A percentile compares a stretch with the other conserved stretches of the same genome.
These are phyloP conservation scores for Phalaenopsis equestris DNA, from an alignment of 106 monocot genomes.

Conservation along the genomic window DNA sequence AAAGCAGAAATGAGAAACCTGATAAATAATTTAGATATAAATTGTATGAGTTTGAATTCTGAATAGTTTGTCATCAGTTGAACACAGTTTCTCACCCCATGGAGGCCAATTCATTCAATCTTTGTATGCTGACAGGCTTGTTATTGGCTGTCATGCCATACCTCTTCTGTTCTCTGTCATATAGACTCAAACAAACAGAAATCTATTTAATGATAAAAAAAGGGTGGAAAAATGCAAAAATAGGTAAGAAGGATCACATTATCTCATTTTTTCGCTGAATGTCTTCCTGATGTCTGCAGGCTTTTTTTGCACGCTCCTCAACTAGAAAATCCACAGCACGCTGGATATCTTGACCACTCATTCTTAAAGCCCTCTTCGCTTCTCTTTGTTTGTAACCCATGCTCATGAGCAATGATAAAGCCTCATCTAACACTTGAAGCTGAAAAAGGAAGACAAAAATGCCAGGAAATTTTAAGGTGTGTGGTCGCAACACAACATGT, in stretches of 20 bases:
- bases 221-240: background rate
- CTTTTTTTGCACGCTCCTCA: constrained; percentile 66
- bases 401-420: constrained; percentile 64
- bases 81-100: constrained; percentile 47
- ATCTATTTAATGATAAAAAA: background rate
- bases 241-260: constrained; percentile 25
- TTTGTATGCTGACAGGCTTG: constrained; percentile 63
- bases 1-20: background rate
- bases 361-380: constrained; percentile 82
- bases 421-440: constrained; percentile 89
- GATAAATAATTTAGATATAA: background rate
- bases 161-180: constrained; percentile 66
- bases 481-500: background rate
- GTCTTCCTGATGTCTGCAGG: constrained; percentile 47
- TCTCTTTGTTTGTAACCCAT: constrained; percentile 82
- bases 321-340: constrained; percentile 76
- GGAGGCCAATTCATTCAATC: constrained; percentile 56
- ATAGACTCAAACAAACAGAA: background rate
- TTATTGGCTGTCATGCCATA: constrained; percentile 78
- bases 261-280: constrained; percentile 42
- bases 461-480: background rate
- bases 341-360: constrained; percentile 71
- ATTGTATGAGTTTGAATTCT: background rate
- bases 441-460: constrained; percentile 8
- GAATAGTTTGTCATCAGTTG: background rate